phyloP scores from a whole-genome alignment of 108 stramenopile genomes.

The Skeletonema grethae region DNA sequence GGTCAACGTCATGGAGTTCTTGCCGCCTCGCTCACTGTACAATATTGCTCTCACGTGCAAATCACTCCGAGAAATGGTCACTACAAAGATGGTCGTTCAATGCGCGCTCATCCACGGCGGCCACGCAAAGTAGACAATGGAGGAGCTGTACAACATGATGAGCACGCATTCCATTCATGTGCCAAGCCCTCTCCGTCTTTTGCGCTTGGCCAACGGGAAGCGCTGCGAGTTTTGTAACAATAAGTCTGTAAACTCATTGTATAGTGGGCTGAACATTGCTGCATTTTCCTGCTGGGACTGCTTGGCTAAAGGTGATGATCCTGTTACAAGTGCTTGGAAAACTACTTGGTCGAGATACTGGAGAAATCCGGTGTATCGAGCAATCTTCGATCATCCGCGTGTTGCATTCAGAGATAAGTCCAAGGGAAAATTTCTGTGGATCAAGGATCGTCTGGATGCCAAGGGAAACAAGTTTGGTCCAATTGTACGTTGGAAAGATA shows the following conservation, averaged over 20 bases:
- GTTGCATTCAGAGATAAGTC: not conserved
- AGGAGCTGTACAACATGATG: slow-evolving; percentile 13
- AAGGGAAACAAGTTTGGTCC: not conserved
- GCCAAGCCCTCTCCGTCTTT: slow-evolving; percentile 20
- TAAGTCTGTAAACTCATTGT: not conserved
- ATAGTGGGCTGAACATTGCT: not conserved
- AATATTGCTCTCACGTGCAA: slow-evolving; percentile 17
- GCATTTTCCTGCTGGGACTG: not conserved
- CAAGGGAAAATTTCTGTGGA: not conserved
- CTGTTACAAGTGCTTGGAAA: not conserved
- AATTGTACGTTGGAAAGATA: not conserved
- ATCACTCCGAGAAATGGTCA: slow-evolving; percentile 2
- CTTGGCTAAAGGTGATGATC: not conserved
- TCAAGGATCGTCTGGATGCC: not conserved
- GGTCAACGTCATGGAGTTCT: slow-evolving; percentile 7
- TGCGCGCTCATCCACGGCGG: slow-evolving; percentile 16
- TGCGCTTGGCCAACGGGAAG: slow-evolving; percentile 21
- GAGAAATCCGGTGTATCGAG: not conserved
- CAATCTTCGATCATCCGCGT: not conserved
- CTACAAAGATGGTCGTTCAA: slow-evolving; percentile 18
- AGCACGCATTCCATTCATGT: slow-evolving; percentile 9
- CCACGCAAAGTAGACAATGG: slow-evolving; percentile 5
- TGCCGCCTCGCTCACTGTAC: slow-evolving; percentile 8
- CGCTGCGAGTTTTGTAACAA: slow-evolving; percentile 15
- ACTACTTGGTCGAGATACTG: not conserved